Percentiles rank a stretch among this genome's conserved stretches.
These are phyloP conservation scores for Rosa chinensis DNA, from an alignment of 306 rosid species.

Conservation along the genomic window DNA sequence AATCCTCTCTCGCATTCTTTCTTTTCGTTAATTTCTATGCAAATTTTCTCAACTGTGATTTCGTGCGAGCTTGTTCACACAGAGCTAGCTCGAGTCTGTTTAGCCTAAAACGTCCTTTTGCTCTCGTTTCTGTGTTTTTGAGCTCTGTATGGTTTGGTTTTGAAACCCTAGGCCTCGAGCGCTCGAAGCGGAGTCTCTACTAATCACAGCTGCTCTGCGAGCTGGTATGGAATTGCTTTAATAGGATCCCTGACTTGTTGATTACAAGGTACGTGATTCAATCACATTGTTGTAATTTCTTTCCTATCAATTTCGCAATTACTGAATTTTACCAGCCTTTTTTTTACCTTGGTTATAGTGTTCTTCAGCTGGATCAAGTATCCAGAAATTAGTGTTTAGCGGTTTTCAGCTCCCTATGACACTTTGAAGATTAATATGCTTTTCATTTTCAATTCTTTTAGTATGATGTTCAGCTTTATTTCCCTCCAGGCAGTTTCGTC, in stretches of 20 bases:
- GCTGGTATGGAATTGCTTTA: constrained; percentile 3
- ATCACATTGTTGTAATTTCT: neutral
- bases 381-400: neutral
- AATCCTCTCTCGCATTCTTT: neutral
- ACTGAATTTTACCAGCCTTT: neutral
- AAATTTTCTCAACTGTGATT: neutral
- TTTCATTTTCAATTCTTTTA: neutral
- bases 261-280: neutral
- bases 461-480: neutral
- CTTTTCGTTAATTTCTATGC: neutral
- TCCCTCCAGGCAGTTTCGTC: neutral
- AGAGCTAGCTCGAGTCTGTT: neutral
- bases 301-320: neutral
- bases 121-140: neutral
- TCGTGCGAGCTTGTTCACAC: neutral
- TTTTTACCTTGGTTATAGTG: neutral
- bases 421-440: neutral
- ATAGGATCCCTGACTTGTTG: neutral
- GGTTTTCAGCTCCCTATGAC: neutral
- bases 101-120: neutral
- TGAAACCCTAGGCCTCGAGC: neutral
- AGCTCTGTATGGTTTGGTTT: neutral
- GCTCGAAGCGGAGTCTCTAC: neutral
- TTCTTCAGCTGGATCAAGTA: neutral
- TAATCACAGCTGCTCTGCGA: neutral